phyloP scores from a whole-genome alignment of 2,329 filamentous ascomycete species.

The Paecilomyces dactylethromorphus region DNA sequence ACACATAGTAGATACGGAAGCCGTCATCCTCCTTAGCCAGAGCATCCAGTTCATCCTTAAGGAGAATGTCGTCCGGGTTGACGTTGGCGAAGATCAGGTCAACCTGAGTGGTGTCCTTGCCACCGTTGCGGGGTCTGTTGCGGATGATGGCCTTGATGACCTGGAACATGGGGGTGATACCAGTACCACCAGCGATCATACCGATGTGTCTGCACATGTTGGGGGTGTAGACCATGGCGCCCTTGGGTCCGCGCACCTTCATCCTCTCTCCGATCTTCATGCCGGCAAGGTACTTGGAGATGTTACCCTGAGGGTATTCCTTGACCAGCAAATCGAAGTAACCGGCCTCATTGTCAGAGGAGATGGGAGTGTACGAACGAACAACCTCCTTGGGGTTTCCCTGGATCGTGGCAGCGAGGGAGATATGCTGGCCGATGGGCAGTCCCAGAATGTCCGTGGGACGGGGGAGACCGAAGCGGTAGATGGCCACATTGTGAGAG shows the following conservation, averaged over 20 bases:
- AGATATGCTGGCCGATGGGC: slow-evolving; percentile 98
- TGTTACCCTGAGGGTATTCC: slow-evolving; percentile 95
- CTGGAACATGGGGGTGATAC: slow-evolving; percentile 98
- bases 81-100: slow-evolving; percentile 98
- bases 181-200: slow-evolving; percentile 96
- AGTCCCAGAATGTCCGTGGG: slow-evolving; percentile 80
- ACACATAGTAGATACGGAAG: slow-evolving; percentile 87
- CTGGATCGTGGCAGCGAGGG: slow-evolving; percentile 75
- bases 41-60: slow-evolving; percentile 84
- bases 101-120: slow-evolving; percentile 79
- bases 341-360: slow-evolving; percentile 79
- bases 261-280: slow-evolving; percentile 80
- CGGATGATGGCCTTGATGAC: slow-evolving; percentile 85
- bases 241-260: slow-evolving; percentile 89
- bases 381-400: slow-evolving; percentile 76
- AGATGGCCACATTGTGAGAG: slow-evolving; percentile 98
- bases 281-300: slow-evolving; percentile 83
- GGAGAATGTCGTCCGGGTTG: slow-evolving; percentile 81
- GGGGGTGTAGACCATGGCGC: slow-evolving; percentile 92
- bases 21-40: slow-evolving; percentile 69
- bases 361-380: slow-evolving; percentile 88
- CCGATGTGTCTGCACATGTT: slow-evolving; percentile 96
- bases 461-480: slow-evolving; percentile 82
- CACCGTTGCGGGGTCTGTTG: slow-evolving; percentile 57
- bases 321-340: slow-evolving; percentile 97